phyloP scores from a whole-genome alignment of 1,139 yeast species.

The Sugiyamaella neomexicana region DNA sequence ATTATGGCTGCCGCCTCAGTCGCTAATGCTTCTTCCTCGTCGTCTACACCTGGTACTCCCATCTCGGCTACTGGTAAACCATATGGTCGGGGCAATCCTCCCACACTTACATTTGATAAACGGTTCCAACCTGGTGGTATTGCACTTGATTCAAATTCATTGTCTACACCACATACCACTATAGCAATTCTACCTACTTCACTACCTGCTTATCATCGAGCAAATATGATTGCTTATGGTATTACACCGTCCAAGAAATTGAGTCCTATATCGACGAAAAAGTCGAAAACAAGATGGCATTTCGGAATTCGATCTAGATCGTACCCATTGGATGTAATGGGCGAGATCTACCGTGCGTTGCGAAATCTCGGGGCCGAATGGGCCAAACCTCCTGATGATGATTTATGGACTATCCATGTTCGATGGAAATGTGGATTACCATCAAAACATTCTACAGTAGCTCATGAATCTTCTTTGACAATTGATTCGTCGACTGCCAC shows the following conservation, averaged over 20 bases:
- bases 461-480: not conserved
- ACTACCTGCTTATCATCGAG: constrained; percentile 90
- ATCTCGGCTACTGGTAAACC: constrained; percentile 14
- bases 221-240: constrained; percentile 70
- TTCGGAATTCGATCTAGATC: constrained; percentile 96
- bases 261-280: constrained; percentile 74
- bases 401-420: constrained; percentile 95
- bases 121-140: constrained; percentile 39
- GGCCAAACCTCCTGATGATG: constrained; percentile 90
- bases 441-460: constrained; percentile 27
- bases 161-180: constrained; percentile 51
- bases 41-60: constrained; percentile 20
- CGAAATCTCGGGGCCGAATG: constrained; percentile 95
- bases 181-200: constrained; percentile 93
- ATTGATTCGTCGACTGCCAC: not conserved
- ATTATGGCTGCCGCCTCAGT: constrained; percentile 2
- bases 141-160: constrained; percentile 33
- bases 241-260: constrained; percentile 51
- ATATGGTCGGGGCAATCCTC: constrained; percentile 34
- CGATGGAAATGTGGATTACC: constrained; percentile 81
- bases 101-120: constrained; percentile 40
- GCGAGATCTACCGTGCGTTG: constrained; percentile 92
- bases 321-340: constrained; percentile 97
- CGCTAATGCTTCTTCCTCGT: not conserved
- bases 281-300: constrained; percentile 96